These are phyloP conservation scores for Peziza echinospora DNA, from an alignment of 495 filamentous ascomycete genomes.

Conservation along the genomic window DNA sequence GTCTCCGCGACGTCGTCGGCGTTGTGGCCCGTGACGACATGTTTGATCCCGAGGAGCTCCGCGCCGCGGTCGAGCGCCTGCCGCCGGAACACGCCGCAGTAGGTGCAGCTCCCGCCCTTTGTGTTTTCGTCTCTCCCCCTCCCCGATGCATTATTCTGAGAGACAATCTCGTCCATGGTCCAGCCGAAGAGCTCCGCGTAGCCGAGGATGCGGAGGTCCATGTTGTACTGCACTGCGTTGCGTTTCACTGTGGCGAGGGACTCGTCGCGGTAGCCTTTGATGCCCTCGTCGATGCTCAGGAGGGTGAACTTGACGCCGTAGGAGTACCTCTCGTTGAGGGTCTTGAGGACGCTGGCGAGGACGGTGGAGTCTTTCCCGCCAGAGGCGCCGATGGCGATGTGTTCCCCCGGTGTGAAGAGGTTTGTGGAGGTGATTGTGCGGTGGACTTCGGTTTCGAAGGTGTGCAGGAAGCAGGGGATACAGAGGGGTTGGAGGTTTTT, in stretches of 20 bases:
- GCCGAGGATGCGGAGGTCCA: slow-evolving; percentile 75
- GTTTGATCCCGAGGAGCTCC: slow-evolving; percentile 63
- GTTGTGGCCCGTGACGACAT: slow-evolving; percentile 95
- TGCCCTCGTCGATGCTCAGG: slow-evolving; percentile 87
- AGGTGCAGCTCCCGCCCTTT: slow-evolving; percentile 56
- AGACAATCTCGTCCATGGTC: slow-evolving; percentile 98
- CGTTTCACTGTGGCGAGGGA: slow-evolving; percentile 87
- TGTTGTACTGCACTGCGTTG: slow-evolving; percentile 72
- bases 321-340: slow-evolving; percentile 67
- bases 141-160: slow-evolving; percentile 88
- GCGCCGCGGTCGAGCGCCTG: slow-evolving; percentile 90
- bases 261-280: slow-evolving; percentile 90
- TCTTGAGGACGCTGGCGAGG: slow-evolving; percentile 81
- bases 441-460: slow-evolving; percentile 88
- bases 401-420: slow-evolving; percentile 68
- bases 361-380: slow-evolving; percentile 97
- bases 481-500: slow-evolving; percentile 88
- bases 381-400: slow-evolving; percentile 83
- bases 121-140: too few relatives aligned
- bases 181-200: slow-evolving; percentile 93
- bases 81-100: slow-evolving; percentile 87
- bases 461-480: slow-evolving; percentile 58
- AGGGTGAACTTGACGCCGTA: slow-evolving; percentile 75
- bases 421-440: slow-evolving; percentile 60
- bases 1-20: slow-evolving; percentile 98